Base-by-base conservation (phyloP, 2,329 filamentous ascomycete genomes). In the Immersiporthe knoxdaviesiana region DNA sequence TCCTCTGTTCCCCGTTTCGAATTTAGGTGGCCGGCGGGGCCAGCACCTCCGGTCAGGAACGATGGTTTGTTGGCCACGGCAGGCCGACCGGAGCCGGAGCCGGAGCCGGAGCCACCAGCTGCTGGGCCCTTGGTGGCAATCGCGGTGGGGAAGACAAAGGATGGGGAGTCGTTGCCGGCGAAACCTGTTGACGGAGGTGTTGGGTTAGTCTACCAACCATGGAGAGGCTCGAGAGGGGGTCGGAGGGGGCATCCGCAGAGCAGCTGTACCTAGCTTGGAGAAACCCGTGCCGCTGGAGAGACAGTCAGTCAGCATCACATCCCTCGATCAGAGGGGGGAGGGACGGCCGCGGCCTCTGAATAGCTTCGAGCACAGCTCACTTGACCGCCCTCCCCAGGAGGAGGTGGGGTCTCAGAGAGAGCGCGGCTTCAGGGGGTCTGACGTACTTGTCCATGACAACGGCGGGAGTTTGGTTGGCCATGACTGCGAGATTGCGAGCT, bases 401-500 rank as follows among this genome's bases (percentile, higher is more conserved):
- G 72, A 74, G 71, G 69, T 76, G 71, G 67, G 68, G 62, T 68
- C 65, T 27, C 24, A 47, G 61, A 47, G 61, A 47, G 61, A 63
- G 61, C 16, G 69, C 67, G 69, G 78, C 75, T 76, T 77, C 76
- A 77, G 72, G 77, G 77, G 76, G 73, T 77, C 80, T 72, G 77
- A 88, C 93, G 84, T 91, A 97, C 96, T 99, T 99, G 96, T 99
- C 96, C 95, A 99, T 99, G 93, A 99, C 96, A 97, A 99, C 96
- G 92, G 96, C 96, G 78, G 96, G 96, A 80, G 96, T 98, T 90
- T 98, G 95, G 85, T 92, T 92, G 80, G 96, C 95, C 96, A 99
- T 99, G 77, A 79, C 85, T 79, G 77, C 74, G 71, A 73, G 65
- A 67, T 62, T 27, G 58, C 47, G 68, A 72, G 73, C 66, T 74